phyloP scores from a whole-genome alignment of 257 asterid genomes.

The Solanum bulbocastanum region DNA sequence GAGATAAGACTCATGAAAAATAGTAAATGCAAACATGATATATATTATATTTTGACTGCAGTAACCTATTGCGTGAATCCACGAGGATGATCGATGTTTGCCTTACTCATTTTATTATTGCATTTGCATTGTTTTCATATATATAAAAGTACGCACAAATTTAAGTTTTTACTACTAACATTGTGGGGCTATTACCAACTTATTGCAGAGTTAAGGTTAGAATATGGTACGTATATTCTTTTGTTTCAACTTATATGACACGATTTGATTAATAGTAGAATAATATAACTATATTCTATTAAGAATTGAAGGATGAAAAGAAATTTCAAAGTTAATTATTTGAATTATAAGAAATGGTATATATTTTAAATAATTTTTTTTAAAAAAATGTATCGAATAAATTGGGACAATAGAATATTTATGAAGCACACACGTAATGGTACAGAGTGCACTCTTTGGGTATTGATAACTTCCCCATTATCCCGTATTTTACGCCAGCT shows the following conservation, averaged over 20 bases:
- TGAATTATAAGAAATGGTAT: background rate
- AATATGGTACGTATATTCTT: too few species aligned
- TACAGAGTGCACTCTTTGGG: background rate
- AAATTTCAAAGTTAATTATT: background rate
- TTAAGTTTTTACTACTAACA: background rate
- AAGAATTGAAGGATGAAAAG: background rate
- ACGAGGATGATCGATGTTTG: constrained; percentile 51
- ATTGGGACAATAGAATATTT: background rate
- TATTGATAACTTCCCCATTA: background rate
- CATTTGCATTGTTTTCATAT: background rate
- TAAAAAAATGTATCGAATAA: background rate
- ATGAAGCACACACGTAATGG: background rate
- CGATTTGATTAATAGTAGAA: fast-evolving
- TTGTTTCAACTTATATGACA: too few species aligned
- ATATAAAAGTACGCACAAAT: background rate
- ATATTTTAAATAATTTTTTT: too few species aligned
- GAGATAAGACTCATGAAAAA: constrained; percentile 66
- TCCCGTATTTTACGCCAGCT: background rate
- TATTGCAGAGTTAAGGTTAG: too few species aligned
- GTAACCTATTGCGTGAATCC: constrained; percentile 62
- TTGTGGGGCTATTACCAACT: background rate
- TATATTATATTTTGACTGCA: constrained; percentile 24
- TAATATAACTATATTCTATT: background rate
- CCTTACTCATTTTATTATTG: constrained; percentile 11
- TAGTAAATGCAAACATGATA: constrained; percentile 35